phyloP scores from a whole-genome alignment of 2,329 filamentous ascomycete species.

The Fusarium dlaminii region DNA sequence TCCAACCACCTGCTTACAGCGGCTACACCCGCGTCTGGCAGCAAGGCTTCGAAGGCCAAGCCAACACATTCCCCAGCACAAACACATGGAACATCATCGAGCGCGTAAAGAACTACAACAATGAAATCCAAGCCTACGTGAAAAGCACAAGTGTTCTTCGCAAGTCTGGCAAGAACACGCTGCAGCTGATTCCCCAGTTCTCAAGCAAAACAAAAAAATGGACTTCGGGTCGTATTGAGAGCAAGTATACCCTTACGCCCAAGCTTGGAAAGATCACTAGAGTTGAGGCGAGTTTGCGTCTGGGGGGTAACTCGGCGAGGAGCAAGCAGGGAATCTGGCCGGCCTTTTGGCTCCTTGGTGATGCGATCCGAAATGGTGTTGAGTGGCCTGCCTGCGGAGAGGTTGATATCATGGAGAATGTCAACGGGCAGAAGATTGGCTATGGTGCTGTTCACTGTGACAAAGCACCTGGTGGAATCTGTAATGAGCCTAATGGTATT shows the following conservation, averaged over 20 bases:
- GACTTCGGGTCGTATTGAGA: constrained; percentile 66
- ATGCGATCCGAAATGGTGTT: constrained; percentile 57
- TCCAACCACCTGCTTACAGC: constrained; percentile 50
- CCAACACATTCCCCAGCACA: constrained; percentile 47
- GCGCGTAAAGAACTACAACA: constrained; percentile 58
- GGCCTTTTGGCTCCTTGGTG: constrained; percentile 67
- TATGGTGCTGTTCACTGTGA: constrained; percentile 65
- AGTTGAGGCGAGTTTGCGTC: constrained; percentile 57
- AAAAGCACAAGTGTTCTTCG: constrained; percentile 58
- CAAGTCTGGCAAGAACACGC: constrained; percentile 58
- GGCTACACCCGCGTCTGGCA: constrained; percentile 54
- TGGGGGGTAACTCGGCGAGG: constrained; percentile 54
- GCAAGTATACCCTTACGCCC: constrained; percentile 58
- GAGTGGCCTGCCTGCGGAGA: constrained; percentile 65
- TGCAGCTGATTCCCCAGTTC: constrained; percentile 61
- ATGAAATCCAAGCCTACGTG: constrained; percentile 62
- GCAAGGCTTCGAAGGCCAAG: constrained; percentile 53
- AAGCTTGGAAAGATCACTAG: constrained; percentile 55
- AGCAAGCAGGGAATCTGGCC: constrained; percentile 66
- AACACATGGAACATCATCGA: constrained; percentile 55
- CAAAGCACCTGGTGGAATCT: constrained; percentile 54
- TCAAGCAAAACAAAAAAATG: constrained; percentile 51
- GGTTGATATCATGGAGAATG: constrained; percentile 66
- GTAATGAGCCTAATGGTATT: constrained; percentile 61
- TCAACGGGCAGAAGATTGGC: constrained; percentile 59